Evolutionary conservation across 2,329 filamentous ascomycete species (phyloP), one percentile per base, ranked within the genome.

Genomic region (Endocalyx cinctus): DNA sequence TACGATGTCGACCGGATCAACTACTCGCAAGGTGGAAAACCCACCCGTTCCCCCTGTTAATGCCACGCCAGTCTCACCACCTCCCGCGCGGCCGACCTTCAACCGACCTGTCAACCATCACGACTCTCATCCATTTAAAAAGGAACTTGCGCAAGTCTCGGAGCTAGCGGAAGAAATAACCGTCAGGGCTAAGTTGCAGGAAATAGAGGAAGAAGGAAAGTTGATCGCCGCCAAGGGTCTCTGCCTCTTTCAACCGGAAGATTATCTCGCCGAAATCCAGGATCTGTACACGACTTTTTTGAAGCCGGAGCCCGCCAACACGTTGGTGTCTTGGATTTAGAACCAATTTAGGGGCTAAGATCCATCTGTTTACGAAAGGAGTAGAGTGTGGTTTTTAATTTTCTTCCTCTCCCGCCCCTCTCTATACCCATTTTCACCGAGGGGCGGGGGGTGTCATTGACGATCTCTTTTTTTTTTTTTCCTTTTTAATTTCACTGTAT

Each of bases 121-220:
- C 10, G 46, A 51, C 43, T 37, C 41, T 23, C 60, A 62, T 35
- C 90, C 90, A 0, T 97, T 97, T 51, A 87, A 87, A 33, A 81
- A 83, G 31, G 92, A 98, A 62, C 69, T 97, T 33, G 87, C 87
- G 36, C 84, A 97, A 62, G 86, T 97, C 16, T 87, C 88, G 33
- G 92, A 97, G 62, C 75, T 96, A 12, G 90, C 84, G 0, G 92
- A 97, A 63, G 89, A 96, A 60, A 90, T 87, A 48, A 79, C 79
- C 26, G 70, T 79, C 18, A 72, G 74, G 42, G 71, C 77, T 23
- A 63, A 71, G 42, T 56, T 74, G 39, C 70, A 72, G n/a, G 67
- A 79, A 28, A 64, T 81, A 25, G 82, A 89, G 27, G 84, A 87
- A 35, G 87, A 94, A 58, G 74, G 86, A 51, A 68, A 76, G 45